Base-by-base conservation (phyloP, 345 rosid species). In the Citrus glauca region DNA sequence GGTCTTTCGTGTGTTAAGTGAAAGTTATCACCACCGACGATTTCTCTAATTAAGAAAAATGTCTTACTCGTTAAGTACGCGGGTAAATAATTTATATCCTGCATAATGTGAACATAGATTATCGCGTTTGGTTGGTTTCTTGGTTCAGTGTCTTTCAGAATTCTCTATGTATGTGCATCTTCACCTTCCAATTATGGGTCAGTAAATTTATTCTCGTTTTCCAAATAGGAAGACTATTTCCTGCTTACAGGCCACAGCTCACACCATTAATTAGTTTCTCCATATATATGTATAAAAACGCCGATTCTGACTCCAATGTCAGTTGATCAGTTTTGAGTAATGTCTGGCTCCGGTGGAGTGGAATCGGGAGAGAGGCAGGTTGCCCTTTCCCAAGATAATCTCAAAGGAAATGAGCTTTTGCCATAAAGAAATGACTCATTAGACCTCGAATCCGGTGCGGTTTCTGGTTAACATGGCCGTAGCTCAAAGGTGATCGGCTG, bases 371-470 rank as follows among this genome's bases (percentile, higher is more conserved):
- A 55, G 19, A 35, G n/a, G 27, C 25, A 55, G 50, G 63, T 4
- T 24, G 78, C 7, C 9, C 20, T 6, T 24, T 72, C 81, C 14
- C 72, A 28, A 4, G 61, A 77, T 24, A 25, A 62, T 8, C 78
- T 82, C 66, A 35, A 56, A 13, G 80, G 61, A 38, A 73, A 62
- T 61, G 82, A 80, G 32, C 78, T 78, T 50, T 82, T 85, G 6
- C 1, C 17, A 17, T 69, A 7, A n/a, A 81, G 87, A 17, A 33
- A 45, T 16, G 90, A 89, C 40, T 87, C 92, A 8, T 32, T 87
- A 22, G 90, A 89, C 62, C n/a, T 86, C 7, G 92, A 89, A 68
- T 80, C 90, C 53, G 74, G 82, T 73, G 78, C 27, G 40, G 55
- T 79, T 62, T 28, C 74, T 0, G 32, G 75, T 6, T 80, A 64